Percentiles rank a stretch among this genome's conserved stretches.
Evolutionary conservation across 179 eudicot genomes (phyloP).

Genomic region (Heliamphora pulchella): DNA sequence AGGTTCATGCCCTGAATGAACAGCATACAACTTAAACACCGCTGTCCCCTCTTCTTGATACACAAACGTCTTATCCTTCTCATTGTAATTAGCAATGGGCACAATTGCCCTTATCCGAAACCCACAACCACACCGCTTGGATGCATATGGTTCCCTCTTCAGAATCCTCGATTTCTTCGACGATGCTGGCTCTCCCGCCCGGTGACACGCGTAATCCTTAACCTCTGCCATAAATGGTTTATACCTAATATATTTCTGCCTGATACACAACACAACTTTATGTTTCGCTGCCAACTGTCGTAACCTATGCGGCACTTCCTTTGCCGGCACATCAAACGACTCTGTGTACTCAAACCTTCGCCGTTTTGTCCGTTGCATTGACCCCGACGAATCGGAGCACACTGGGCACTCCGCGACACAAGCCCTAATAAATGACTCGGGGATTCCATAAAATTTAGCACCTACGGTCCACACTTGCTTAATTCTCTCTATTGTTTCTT

Average conservation of each 20-base stretch:
- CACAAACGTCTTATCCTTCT: constrained; percentile 93
- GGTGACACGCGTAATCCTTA: constrained; percentile 90
- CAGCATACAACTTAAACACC: constrained; percentile 88
- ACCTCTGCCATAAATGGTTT: constrained; percentile 99
- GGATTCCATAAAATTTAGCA: constrained; percentile 90
- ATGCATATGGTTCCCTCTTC: constrained; percentile 87
- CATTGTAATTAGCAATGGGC: constrained; percentile 81
- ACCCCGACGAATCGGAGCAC: constrained; percentile 43
- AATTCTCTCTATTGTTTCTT: constrained; percentile 75
- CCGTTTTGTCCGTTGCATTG: constrained; percentile 46
- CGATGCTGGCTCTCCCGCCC: constrained; percentile 84
- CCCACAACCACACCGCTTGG: constrained; percentile 92
- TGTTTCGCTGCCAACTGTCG: constrained; percentile 74
- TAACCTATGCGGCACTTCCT: constrained; percentile 58
- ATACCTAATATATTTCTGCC: constrained; percentile 93
- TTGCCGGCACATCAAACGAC: constrained; percentile 78
- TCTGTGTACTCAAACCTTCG: constrained; percentile 89
- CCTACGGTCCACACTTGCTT: constrained; percentile 93
- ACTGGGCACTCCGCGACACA: constrained; percentile 58
- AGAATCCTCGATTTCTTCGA: constrained; percentile 56
- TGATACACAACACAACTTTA: constrained; percentile 83
- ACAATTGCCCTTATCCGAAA: constrained; percentile 92
- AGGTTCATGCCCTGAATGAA: constrained; percentile 94
- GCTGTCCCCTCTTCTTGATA: constrained; percentile 91
- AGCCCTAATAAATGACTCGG: constrained; percentile 79